Conservation (phyloP, 441 rosid genomes). For the Omphalea diandra region DNA sequence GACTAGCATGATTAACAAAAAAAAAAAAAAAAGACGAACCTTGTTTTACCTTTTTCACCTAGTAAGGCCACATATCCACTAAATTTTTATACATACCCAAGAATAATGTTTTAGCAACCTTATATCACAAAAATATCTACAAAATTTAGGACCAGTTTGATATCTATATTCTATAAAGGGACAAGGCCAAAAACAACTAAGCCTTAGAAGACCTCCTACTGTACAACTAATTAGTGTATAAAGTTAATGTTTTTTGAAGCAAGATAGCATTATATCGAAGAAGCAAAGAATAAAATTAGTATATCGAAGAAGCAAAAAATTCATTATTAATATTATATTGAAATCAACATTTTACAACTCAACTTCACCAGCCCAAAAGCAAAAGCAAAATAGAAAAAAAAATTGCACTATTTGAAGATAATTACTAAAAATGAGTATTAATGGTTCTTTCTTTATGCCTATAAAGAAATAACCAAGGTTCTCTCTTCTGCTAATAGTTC, state of each 20-base stretch:
- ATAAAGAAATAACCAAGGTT: no score
- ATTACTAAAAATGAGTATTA: no score
- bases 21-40: neutral
- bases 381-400: no score
- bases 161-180: conserved; percentile 5
- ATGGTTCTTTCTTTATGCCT: no score
- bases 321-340: no score
- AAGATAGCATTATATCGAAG: conserved; percentile 7
- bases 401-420: no score
- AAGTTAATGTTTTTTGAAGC: conserved; percentile 3
- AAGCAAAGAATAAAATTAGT: no score
- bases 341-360: no score
- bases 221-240: conserved; percentile 6
- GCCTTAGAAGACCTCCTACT: conserved; percentile 1
- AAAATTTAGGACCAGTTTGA: conserved; percentile 31
- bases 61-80: neutral
- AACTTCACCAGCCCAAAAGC: no score
- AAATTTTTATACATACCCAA: conserved; percentile 6
- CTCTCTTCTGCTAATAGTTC: no score
- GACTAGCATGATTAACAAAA: neutral
- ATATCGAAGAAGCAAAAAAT: no score
- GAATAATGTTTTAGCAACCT: conserved; percentile 1
- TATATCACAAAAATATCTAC: conserved; percentile 30
- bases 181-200: neutral
- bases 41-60: neutral